Evolutionary conservation across 2,329 filamentous ascomycete species (phyloP).

Genomic region (Penicillium sp.): DNA sequence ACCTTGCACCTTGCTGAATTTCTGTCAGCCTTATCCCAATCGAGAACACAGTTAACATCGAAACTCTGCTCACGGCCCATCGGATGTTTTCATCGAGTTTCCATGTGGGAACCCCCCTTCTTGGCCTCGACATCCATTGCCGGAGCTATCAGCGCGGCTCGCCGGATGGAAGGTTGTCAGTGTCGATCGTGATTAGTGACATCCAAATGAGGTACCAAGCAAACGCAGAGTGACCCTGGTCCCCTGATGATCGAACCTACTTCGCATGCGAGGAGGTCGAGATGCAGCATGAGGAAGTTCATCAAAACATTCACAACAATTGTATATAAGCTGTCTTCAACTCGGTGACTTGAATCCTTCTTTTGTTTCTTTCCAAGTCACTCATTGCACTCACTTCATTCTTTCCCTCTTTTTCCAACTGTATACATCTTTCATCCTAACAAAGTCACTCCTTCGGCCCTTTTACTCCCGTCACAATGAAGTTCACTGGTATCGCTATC

Average conservation of each 20-base stretch:
- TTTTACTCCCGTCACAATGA: slow-evolving; percentile 27
- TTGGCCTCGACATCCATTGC: slow-evolving; percentile 2
- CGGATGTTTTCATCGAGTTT: slow-evolving; percentile 6
- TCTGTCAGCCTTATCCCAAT: slow-evolving; percentile 2
- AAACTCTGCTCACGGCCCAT: not conserved
- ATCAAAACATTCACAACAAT: slow-evolving; percentile 8
- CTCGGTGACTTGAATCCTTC: not conserved
- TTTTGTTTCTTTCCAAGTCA: slow-evolving; percentile 11
- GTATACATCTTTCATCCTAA: slow-evolving; percentile 3
- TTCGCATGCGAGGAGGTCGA: slow-evolving; percentile 14
- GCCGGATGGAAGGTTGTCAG: not conserved
- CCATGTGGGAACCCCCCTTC: slow-evolving; percentile 17
- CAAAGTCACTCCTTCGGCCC: slow-evolving; percentile 22
- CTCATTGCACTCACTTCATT: slow-evolving; percentile 22
- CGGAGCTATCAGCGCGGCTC: too few relatives aligned
- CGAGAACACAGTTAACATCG: slow-evolving; percentile 1
- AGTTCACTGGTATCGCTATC: slow-evolving; percentile 33
- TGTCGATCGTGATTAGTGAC: slow-evolving; percentile 3
- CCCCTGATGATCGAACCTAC: slow-evolving; percentile 9
- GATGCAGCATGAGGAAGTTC: slow-evolving; percentile 9
- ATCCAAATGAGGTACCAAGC: slow-evolving; percentile 4
- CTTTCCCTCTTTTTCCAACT: slow-evolving; percentile 9
- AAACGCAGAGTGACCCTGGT: slow-evolving; percentile 5
- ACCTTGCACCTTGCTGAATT: slow-evolving; percentile 5
- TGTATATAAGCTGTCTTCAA: slow-evolving; percentile 22